Evolutionary conservation across 1,284 basidiomycete species (phyloP).

Genomic region (Lentinula novae-zelandiae): DNA sequence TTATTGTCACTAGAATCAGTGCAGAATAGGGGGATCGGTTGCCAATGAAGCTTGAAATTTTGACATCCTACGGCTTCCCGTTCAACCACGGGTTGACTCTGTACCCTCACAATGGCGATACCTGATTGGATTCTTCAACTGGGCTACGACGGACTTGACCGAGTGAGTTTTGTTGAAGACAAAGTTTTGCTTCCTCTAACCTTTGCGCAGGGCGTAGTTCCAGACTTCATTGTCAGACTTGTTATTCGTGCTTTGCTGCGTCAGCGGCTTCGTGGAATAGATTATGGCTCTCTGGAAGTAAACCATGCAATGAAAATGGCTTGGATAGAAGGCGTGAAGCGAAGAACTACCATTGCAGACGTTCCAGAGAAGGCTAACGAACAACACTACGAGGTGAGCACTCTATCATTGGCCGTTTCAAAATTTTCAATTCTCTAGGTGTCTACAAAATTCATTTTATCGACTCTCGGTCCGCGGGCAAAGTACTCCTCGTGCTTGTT

Average conservation of each 20-base stretch:
- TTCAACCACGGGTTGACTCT: neutral
- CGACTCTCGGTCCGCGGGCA: conserved; percentile 16
- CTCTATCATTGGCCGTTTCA: neutral
- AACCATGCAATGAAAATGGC: conserved; percentile 68
- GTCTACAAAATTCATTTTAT: conserved; percentile 61
- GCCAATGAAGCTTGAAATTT: neutral
- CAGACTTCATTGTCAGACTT: conserved; percentile 59
- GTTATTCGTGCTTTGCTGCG: conserved; percentile 59
- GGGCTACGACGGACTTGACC: conserved; percentile 32
- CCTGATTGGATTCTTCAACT: conserved; percentile 23
- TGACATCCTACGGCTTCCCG: neutral
- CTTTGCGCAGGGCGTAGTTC: conserved; percentile 47
- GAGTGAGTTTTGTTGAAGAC: conserved; percentile 17
- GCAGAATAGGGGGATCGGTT: too few relatives aligned
- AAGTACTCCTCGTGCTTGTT: conserved; percentile 66
- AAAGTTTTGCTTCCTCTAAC: conserved; percentile 15
- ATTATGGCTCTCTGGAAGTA: conserved; percentile 56
- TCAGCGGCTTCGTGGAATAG: conserved; percentile 60
- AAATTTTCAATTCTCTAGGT: conserved; percentile 35
- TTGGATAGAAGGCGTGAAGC: conserved; percentile 54
- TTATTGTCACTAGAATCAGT: neutral
- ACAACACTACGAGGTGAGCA: conserved; percentile 73
- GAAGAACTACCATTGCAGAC: conserved; percentile 57
- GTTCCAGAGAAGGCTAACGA: conserved; percentile 72
- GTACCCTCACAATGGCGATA: conserved; percentile 15